Percentiles rank a stretch among this genome's conserved stretches.
These are phyloP conservation scores for Pseudonitzschia multiseries DNA, from an alignment of 108 stramenopile genomes.

Conservation along the genomic window DNA sequence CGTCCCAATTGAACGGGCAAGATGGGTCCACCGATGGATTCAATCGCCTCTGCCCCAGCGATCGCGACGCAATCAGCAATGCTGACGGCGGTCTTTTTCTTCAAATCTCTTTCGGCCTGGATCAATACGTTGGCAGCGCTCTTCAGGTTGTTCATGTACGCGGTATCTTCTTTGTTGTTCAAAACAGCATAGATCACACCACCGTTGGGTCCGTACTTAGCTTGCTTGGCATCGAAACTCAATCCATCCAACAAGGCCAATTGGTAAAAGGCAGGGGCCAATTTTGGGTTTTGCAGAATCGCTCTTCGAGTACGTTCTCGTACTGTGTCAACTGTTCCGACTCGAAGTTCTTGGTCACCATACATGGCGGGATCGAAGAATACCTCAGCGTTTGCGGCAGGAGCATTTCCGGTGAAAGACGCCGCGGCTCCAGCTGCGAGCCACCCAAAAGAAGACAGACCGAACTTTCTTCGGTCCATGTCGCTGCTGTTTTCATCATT, in stretches of 20 bases:
- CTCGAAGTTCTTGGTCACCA: slow-evolving; percentile 86
- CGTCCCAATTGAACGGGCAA: slow-evolving; percentile 76
- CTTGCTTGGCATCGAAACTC: slow-evolving; percentile 55
- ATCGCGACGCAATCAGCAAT: slow-evolving; percentile 82
- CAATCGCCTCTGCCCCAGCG: slow-evolving; percentile 75
- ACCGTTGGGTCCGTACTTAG: slow-evolving; percentile 78
- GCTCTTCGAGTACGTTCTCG: slow-evolving; percentile 73
- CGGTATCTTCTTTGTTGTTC: slow-evolving; percentile 24
- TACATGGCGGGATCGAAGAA: slow-evolving; percentile 91
- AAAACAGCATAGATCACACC: slow-evolving; percentile 63
- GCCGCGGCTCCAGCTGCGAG: slow-evolving; percentile 12
- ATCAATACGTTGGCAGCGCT: slow-evolving; percentile 56
- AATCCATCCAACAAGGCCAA: slow-evolving; percentile 72
- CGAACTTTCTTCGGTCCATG: slow-evolving; percentile 33
- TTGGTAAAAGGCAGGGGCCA: slow-evolving; percentile 76
- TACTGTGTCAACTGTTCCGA: slow-evolving; percentile 78
- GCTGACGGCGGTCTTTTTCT: slow-evolving; percentile 73
- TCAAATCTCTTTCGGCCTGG: slow-evolving; percentile 65
- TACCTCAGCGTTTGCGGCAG: slow-evolving; percentile 64
- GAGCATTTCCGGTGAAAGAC: neutral
- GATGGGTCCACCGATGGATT: slow-evolving; percentile 79
- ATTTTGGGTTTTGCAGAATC: slow-evolving; percentile 68
- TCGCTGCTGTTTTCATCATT: neutral
- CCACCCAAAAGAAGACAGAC: slow-evolving; percentile 14
- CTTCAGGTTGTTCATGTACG: slow-evolving; percentile 52